phyloP scores from a whole-genome alignment of 1,284 basidiomycete species.

The Flammula alnicola region DNA sequence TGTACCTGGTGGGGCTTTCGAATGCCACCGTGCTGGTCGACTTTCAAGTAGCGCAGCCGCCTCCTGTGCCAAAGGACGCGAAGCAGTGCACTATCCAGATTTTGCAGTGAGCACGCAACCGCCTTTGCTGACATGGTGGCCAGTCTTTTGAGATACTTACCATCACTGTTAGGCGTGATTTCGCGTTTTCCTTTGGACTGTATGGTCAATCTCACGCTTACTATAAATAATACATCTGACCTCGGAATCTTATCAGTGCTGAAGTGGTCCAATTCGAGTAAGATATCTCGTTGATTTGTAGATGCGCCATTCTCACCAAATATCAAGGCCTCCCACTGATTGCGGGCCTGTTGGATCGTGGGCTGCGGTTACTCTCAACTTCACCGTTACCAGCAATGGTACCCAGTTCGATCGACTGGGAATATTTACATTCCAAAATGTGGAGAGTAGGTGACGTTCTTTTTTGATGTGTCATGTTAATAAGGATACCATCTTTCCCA shows the following conservation, averaged over 20 bases:
- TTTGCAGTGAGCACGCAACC: conserved; percentile 54
- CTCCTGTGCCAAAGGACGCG: conserved; percentile 58
- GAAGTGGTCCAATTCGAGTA: conserved; percentile 70
- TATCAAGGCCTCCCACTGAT: conserved; percentile 65
- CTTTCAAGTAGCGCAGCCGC: conserved; percentile 77
- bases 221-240: conserved; percentile 10
- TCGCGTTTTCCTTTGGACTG: conserved; percentile 73
- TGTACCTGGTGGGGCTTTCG: conserved; percentile 19
- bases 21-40: conserved; percentile 57
- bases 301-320: neutral
- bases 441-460: conserved; percentile 60
- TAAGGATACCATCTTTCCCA: conserved; percentile 26
- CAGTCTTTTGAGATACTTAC: neutral
- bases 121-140: neutral
- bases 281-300: conserved; percentile 26
- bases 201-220: conserved; percentile 37
- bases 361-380: conserved; percentile 76
- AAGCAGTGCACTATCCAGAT: conserved; percentile 69
- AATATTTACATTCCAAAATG: conserved; percentile 74
- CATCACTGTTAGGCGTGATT: conserved; percentile 56
- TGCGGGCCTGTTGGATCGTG: conserved; percentile 75
- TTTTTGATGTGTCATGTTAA: neutral
- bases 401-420: conserved; percentile 79
- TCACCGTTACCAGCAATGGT: conserved; percentile 79
- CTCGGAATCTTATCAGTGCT: conserved; percentile 45